phyloP scores from a whole-genome alignment of 768 basidiomycete species.

The Amanita pallidorosea region DNA sequence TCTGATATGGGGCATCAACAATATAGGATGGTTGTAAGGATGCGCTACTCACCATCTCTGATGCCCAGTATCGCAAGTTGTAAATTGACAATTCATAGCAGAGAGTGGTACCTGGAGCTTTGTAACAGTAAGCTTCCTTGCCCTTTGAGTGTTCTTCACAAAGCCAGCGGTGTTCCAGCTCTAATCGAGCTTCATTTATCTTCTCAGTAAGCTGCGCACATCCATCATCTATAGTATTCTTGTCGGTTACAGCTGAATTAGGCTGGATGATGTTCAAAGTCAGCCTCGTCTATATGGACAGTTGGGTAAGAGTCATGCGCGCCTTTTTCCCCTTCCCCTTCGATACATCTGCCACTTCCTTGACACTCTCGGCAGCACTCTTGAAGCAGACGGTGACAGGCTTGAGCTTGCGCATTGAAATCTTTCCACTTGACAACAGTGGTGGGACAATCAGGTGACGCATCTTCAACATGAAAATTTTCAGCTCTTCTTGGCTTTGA shows the following conservation, averaged over 20 bases:
- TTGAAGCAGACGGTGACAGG: conserved; percentile 7
- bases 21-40: no score
- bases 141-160: conserved; percentile 1
- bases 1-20: no score
- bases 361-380: conserved; percentile 2
- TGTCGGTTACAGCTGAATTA: conserved; percentile 1
- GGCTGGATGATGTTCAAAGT: neutral
- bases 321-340: conserved; percentile 6
- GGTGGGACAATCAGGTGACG: conserved; percentile 6
- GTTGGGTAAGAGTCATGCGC: neutral
- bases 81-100: no score
- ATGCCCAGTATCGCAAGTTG: no score
- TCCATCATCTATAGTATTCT: conserved; percentile 2
- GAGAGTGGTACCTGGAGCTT: no score
- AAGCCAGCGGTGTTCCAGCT: conserved; percentile 1
- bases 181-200: conserved; percentile 1
- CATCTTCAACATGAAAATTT: conserved; percentile 6
- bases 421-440: conserved; percentile 4
- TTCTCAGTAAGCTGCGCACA: neutral
- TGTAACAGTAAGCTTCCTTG: no score
- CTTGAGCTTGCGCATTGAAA: conserved; percentile 4
- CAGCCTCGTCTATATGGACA: neutral
- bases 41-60: no score
- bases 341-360: neutral
- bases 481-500: conserved; percentile 6